Evolutionary conservation across 148 eudicot species (phyloP), one percentile per base, ranked within the genome.

Genomic region (Silene latifolia): DNA sequence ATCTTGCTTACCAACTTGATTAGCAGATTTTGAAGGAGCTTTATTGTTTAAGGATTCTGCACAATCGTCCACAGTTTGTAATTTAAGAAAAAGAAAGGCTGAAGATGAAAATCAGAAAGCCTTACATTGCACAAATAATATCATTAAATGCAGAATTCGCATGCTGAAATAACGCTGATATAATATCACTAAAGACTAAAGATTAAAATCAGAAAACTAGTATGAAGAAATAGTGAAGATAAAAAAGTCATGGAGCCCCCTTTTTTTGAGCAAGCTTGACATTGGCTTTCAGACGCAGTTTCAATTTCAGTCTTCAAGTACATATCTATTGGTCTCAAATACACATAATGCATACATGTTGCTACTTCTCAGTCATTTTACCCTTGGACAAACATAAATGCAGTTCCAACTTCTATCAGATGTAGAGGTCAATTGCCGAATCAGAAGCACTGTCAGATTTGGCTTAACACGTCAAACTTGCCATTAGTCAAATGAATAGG

Each of bases 21-120:
- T n/a, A n/a, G n/a, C 77, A 73, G 44, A 67, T 62, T 46, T 76
- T 67, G 80, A 62, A 80, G 75, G 72, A 71, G 72, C n/a, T n/a
- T n/a, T 69, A 23, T 77, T 35, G 5, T 66, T 71, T 58, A 76
- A 63, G 73, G 69, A 69, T 66, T 77, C 92, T 91, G 89, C 79
- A 71, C 76, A 82, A 65, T 79, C 54, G 4, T 35, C 32, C 78
- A 25, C 39, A 72, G 29, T 77, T 51, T 20, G 51, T 71, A 72
- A 13, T 46, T 27, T 60, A 80, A 72, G 74, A 47, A 67, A 63
- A 81, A 48, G 67, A 24, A n/a, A 75, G 24, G 66, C 46, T 21
- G 54, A 15, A 42, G 71, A 44, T 4, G 17, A 44, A 29, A 15
- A 63, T 13, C 44, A 29, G 35, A 63, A 61, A 23, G 42, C 39